Conservation (phyloP, 2,329 filamentous ascomycete genomes). For the Monilinia laxa region DNA sequence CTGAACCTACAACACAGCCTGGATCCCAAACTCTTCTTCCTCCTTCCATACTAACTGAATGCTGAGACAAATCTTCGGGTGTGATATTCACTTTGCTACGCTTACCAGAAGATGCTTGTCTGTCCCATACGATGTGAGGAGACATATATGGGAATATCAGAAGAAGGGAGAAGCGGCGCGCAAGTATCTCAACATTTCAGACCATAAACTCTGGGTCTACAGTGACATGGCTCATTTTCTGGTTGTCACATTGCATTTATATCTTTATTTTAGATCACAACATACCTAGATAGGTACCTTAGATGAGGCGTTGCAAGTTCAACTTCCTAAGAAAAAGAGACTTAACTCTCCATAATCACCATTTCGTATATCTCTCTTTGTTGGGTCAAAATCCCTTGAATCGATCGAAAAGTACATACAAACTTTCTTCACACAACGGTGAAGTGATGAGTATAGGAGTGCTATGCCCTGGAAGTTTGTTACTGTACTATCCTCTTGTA, state of each 20-base stretch:
- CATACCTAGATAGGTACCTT: no score
- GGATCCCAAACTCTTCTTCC: neutral
- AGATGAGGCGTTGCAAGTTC: no score
- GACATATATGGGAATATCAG: neutral
- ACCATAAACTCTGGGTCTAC: neutral
- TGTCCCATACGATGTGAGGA: neutral
- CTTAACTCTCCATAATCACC: no score
- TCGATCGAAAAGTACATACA: no score
- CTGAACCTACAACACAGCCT: neutral
- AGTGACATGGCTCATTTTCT: neutral
- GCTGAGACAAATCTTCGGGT: neutral
- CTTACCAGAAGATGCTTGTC: neutral
- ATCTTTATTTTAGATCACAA: neutral
- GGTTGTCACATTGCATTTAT: neutral
- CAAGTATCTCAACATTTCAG: neutral
- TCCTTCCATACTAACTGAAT: neutral
- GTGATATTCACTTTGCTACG: neutral
- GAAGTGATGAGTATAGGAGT: no score
- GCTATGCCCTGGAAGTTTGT: no score
- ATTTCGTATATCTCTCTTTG: no score
- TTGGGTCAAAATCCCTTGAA: no score
- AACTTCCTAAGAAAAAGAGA: no score
- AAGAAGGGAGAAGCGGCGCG: neutral
- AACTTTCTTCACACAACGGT: no score
- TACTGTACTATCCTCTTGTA: no score